Evolutionary conservation across 2,329 filamentous ascomycete species (phyloP).

Genomic region (Alternaria triticimaculans): DNA sequence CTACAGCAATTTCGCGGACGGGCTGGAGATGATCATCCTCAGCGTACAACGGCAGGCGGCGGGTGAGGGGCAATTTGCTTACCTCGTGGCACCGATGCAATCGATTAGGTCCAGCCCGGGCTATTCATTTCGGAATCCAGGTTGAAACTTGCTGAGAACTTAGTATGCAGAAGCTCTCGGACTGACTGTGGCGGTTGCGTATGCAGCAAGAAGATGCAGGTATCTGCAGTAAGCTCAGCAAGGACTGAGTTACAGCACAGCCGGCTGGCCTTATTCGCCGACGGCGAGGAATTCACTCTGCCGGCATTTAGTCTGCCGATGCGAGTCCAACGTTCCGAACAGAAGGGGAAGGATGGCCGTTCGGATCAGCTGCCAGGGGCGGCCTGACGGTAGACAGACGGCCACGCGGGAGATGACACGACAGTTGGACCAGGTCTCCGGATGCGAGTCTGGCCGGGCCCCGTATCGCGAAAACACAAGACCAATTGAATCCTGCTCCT

Average conservation of each 20-base stretch:
- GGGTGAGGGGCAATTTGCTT: constrained; percentile 8
- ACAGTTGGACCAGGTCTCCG: constrained; percentile 14
- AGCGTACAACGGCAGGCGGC: constrained; percentile 10
- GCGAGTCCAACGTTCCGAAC: not conserved
- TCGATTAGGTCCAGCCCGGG: not conserved
- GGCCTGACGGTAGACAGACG: constrained; percentile 8
- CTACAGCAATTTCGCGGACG: constrained; percentile 29
- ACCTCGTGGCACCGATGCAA: constrained; percentile 2
- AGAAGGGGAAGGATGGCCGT: constrained; percentile 4
- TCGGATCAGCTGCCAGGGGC: constrained; percentile 3
- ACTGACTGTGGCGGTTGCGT: not conserved
- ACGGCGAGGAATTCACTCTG: not conserved
- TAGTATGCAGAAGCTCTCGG: not conserved
- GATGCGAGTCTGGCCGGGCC: constrained; percentile 6
- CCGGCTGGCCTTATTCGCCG: not conserved
- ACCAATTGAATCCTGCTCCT: not conserved
- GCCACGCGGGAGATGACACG: constrained; percentile 18
- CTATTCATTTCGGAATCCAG: not conserved
- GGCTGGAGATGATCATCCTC: constrained; percentile 20
- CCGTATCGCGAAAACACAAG: constrained; percentile 1
- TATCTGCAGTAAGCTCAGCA: not conserved
- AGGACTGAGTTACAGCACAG: not conserved
- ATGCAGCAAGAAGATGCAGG: not conserved
- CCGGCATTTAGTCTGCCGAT: not conserved
- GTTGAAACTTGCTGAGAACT: not conserved